Conservation (phyloP, 83 land plant genomes). For the Thuja plicata region DNA sequence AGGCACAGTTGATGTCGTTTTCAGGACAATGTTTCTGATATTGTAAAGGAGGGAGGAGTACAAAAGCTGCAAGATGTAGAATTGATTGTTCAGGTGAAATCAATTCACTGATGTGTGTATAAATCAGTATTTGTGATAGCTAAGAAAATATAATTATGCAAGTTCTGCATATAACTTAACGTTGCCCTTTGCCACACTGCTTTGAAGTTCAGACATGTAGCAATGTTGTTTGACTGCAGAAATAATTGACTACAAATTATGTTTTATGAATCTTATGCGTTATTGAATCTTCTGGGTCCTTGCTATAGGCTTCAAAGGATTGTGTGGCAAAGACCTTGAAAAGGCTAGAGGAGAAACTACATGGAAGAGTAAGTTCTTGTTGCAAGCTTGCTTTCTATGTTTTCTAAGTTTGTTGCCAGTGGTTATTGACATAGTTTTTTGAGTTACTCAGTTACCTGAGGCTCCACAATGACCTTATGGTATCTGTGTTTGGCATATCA, state of each 20-base stretch:
- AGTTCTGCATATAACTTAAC: not conserved
- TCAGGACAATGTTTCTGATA: slow-evolving; percentile 93
- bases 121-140: not conserved
- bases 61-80: slow-evolving; percentile 94
- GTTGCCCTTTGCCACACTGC: not conserved
- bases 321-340: slow-evolving; percentile 92
- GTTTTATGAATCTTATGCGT: not conserved
- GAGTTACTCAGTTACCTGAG: not conserved
- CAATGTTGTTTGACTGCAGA: not conserved
- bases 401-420: not conserved
- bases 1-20: slow-evolving; percentile 1
- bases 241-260: not conserved
- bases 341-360: slow-evolving; percentile 92
- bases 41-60: slow-evolving; percentile 94
- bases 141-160: not conserved
- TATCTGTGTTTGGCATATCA: not conserved
- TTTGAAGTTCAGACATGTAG: not conserved
- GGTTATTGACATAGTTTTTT: not conserved
- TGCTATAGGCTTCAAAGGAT: slow-evolving; percentile 87
- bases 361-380: slow-evolving; percentile 76
- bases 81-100: slow-evolving; percentile 81
- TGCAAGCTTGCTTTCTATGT: not conserved
- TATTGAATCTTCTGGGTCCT: not conserved
- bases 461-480: not conserved
- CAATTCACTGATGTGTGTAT: not conserved